Percentiles rank a stretch among this genome's conserved stretches.
These are phyloP conservation scores for Plasmopara halstedii DNA, from an alignment of 352 stramenopile genomes.

Conservation along the genomic window DNA sequence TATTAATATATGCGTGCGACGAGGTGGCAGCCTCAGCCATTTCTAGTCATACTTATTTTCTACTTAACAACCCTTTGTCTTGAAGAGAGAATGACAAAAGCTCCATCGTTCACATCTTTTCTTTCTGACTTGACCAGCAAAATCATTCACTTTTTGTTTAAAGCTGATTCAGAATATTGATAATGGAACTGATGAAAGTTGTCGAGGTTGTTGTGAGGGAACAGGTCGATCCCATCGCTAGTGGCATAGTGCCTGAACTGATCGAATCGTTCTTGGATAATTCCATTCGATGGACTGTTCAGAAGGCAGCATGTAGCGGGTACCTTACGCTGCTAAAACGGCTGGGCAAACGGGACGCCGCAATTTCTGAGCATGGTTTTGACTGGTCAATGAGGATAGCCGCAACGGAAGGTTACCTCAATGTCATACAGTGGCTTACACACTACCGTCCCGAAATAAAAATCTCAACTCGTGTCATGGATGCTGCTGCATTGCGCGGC, in stretches of 20 bases:
- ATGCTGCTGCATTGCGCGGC: constrained; percentile 57
- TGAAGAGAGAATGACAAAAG: constrained; percentile 2
- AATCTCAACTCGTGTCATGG: constrained; percentile 44
- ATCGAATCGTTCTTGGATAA: constrained; percentile 47
- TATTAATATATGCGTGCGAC: constrained; percentile 7
- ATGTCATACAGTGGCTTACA: constrained; percentile 32
- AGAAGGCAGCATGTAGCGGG: constrained; percentile 42
- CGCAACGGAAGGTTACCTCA: constrained; percentile 31
- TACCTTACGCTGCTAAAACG: constrained; percentile 37
- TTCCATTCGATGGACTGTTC: constrained; percentile 48
- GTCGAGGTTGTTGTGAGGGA: constrained; percentile 34
- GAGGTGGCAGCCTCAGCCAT: constrained; percentile 2
- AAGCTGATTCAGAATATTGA: constrained; percentile 6
- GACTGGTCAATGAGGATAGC: constrained; percentile 51
- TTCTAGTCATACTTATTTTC: constrained; percentile 9
- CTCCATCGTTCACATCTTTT: background rate
- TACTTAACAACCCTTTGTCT: constrained; percentile 14
- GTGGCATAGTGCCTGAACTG: constrained; percentile 27
- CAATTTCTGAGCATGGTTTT: constrained; percentile 39
- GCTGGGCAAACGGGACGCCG: constrained; percentile 26
- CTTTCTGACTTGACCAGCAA: constrained; percentile 6
- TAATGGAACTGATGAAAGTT: constrained; percentile 29
- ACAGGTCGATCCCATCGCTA: constrained; percentile 19
- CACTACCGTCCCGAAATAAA: constrained; percentile 22
- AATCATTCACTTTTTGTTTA: too few species aligned